Evolutionary conservation across 2,329 filamentous ascomycete species (phyloP), one percentile per base, ranked within the genome.

Genomic region (Xylariaceae sp.): DNA sequence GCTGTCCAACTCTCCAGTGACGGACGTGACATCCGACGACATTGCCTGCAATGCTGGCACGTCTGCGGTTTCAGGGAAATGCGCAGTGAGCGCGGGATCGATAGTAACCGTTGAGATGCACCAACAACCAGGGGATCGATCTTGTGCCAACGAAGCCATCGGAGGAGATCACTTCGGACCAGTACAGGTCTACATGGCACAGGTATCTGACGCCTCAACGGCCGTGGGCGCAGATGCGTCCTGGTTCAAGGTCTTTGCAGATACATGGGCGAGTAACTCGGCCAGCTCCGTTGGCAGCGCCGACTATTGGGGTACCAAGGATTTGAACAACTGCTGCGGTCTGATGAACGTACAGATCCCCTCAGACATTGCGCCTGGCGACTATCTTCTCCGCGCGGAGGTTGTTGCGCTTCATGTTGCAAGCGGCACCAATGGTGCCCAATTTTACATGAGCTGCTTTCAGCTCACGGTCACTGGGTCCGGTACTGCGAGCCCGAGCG

Each of bases 41-140:
- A 68, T 75, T 22, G 62, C 67, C 49, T 76, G 74, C 55, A 76
- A 76, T 55, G 65, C 63, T 27, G 65, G 65, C 18, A 63, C 59
- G 9, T 61, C 54, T n/a, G 57, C 66, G 14, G 66, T 70, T 4
- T 50, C 65, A 1, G 66, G 65, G 12, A 75, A 76, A 56, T 80
- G 76, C 59, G 59, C 67, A 17, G 74, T 77, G 30, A 63, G 65
- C 30, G 75, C 75, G 3, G 76, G 77, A 3, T 66, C 67, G 5
- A 75, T 68, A 0, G 71, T 81, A 12, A 80, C 77, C 0, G 69
- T 81, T 7, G 79, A 82, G 64, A 82, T 82, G 75, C 78, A 82
- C 66, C 73, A 75, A 48, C 60, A 63, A 51, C 59, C 58, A 1
- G 49, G 53, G 1, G 58, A 65, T 54, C 67, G 72, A 14, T 55